A percentile compares a stretch with the other conserved stretches of the same genome.
Conservation (phyloP, 2,329 filamentous ascomycete species). For the Fusarium circinatum region DNA sequence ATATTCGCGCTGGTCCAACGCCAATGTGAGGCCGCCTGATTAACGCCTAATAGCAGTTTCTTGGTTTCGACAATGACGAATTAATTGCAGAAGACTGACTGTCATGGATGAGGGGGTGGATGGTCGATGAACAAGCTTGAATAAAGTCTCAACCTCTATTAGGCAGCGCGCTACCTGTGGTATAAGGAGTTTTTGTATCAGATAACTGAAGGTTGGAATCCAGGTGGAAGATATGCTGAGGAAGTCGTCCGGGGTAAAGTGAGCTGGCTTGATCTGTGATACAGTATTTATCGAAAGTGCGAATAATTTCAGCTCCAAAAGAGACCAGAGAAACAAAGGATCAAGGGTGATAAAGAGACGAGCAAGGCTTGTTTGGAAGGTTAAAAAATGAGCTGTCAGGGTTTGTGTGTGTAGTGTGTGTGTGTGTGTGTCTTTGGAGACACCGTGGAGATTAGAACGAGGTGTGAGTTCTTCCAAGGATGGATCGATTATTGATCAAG, state of each 20-base stretch:
- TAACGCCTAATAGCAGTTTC: constrained; percentile 4
- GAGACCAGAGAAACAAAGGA: neutral
- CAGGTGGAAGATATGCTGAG: neutral
- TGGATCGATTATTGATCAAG: constrained; percentile 21
- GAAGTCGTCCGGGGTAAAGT: neutral
- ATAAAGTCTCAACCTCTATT: neutral
- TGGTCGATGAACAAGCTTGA: neutral
- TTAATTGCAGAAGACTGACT: neutral
- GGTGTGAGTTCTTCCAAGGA: neutral
- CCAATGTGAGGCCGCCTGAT: constrained; percentile 8
- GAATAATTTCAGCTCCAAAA: neutral
- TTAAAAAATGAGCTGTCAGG: neutral
- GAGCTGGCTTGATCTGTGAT: neutral
- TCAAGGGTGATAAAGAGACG: neutral
- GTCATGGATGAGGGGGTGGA: neutral
- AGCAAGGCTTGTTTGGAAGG: neutral
- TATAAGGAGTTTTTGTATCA: neutral
- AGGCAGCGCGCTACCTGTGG: neutral
- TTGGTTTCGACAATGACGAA: neutral
- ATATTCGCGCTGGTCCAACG: constrained; percentile 3
- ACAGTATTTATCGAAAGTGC: neutral
- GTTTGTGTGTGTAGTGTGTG: neutral
- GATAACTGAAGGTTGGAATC: neutral
- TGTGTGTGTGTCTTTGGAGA: constrained; percentile 1
- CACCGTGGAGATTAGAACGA: constrained; percentile 1